Conservation (phyloP, 2,329 filamentous ascomycete species). For the Nemania sp. region DNA sequence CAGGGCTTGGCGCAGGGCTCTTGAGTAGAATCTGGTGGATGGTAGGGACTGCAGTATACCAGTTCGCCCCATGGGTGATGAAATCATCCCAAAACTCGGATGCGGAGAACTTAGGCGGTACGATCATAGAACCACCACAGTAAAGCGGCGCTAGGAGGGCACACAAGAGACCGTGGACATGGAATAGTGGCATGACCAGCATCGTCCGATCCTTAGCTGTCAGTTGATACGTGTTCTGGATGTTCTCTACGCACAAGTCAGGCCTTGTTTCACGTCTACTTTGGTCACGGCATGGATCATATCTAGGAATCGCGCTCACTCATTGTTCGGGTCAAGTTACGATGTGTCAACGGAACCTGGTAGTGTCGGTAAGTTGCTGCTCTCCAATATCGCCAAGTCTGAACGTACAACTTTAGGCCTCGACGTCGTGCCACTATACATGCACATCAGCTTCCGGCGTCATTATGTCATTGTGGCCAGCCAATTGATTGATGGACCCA, state of each 20-base stretch:
- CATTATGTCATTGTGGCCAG: neutral
- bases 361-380: conserved; percentile 35
- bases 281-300: neutral
- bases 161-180: conserved; percentile 88
- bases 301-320: conserved; percentile 56
- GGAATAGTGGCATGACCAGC: conserved; percentile 91
- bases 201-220: conserved; percentile 79
- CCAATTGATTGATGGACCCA: neutral
- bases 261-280: conserved; percentile 9
- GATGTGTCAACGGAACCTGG: conserved; percentile 82
- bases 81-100: conserved; percentile 87
- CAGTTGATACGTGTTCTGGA: conserved; percentile 80
- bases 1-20: conserved; percentile 73
- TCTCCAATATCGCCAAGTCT: conserved; percentile 2
- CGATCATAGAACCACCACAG: conserved; percentile 82
- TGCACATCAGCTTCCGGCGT: conserved; percentile 43
- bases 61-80: conserved; percentile 78
- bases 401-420: conserved; percentile 80
- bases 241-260: conserved; percentile 68
- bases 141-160: conserved; percentile 82
- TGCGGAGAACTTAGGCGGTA: conserved; percentile 84
- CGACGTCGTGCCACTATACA: conserved; percentile 78
- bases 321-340: conserved; percentile 85
- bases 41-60: conserved; percentile 94
- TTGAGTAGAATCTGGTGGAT: conserved; percentile 91